Evolutionary conservation across 495 filamentous ascomycete genomes (phyloP).

Genomic region (Sordaria brevicollis): DNA sequence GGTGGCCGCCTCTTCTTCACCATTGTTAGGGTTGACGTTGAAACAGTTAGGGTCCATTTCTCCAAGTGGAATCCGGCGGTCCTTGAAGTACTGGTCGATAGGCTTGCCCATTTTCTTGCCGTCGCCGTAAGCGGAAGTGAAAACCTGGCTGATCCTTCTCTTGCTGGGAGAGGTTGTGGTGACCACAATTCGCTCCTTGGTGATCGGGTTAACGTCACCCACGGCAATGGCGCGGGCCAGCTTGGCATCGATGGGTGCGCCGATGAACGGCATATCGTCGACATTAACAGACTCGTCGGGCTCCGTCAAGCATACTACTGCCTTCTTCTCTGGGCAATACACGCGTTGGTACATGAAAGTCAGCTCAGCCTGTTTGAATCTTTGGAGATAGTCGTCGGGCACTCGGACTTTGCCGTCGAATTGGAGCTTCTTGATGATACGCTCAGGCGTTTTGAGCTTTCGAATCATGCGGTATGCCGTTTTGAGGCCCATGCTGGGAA

Average conservation of each 20-base stretch:
- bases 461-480: constrained; percentile 84
- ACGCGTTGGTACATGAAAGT: constrained; percentile 94
- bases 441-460: constrained; percentile 79
- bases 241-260: constrained; percentile 53
- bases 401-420: constrained; percentile 80
- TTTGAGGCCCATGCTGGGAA: constrained; percentile 80
- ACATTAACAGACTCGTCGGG: constrained; percentile 48
- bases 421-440: constrained; percentile 65
- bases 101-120: constrained; percentile 47
- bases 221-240: constrained; percentile 66
- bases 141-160: constrained; percentile 30
- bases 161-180: constrained; percentile 19
- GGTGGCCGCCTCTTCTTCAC: constrained; percentile 6
- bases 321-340: constrained; percentile 64
- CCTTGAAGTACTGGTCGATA: constrained; percentile 69
- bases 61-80: constrained; percentile 62
- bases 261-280: constrained; percentile 69
- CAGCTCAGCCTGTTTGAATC: constrained; percentile 74
- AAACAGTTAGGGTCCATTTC: constrained; percentile 85
- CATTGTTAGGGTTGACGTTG: constrained; percentile 19
- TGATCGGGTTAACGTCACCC: constrained; percentile 84
- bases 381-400: constrained; percentile 63
- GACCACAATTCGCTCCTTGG: constrained; percentile 57
- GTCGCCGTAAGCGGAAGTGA: constrained; percentile 17
- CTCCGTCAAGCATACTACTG: constrained; percentile 62